A percentile compares a stretch with the other conserved stretches of the same genome.
Evolutionary conservation across 2,329 filamentous ascomycete species (phyloP).

Genomic region (Thelonectria olida): DNA sequence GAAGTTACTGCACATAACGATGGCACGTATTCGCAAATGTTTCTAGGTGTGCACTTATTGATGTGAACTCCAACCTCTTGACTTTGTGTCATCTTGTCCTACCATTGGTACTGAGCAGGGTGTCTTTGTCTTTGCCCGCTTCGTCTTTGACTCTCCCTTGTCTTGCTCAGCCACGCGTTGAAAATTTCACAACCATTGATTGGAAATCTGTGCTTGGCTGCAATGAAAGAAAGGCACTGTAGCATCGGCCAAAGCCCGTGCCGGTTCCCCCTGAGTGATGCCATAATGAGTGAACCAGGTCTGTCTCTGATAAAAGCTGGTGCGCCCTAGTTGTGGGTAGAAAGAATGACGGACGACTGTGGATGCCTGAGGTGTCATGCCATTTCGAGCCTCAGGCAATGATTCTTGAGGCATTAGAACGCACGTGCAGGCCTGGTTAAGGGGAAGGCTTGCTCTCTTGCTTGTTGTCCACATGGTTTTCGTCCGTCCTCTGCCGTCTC

Average conservation of each 20-base stretch:
- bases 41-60: too few relatives aligned
- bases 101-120: too few relatives aligned
- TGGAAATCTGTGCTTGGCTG: neutral
- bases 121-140: neutral
- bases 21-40: too few relatives aligned
- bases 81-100: neutral
- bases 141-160: neutral
- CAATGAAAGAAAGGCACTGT: neutral
- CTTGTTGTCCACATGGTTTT: slow-evolving; percentile 11
- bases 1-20: too few relatives aligned
- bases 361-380: slow-evolving; percentile 6
- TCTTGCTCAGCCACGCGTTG: slow-evolving; percentile 6
- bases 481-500: neutral
- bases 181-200: neutral
- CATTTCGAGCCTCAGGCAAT: neutral
- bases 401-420: neutral
- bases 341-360: neutral
- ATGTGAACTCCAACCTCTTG: neutral
- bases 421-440: neutral
- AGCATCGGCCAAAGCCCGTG: neutral
- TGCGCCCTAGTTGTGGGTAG: slow-evolving; percentile 6
- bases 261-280: neutral
- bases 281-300: too few relatives aligned
- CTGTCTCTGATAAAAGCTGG: neutral
- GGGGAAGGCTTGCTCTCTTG: neutral